A percentile compares a stretch with the other conserved stretches of the same genome.
Evolutionary conservation across 805 yeast genomes (phyloP).

Genomic region (Metschnikowia rubicola): DNA sequence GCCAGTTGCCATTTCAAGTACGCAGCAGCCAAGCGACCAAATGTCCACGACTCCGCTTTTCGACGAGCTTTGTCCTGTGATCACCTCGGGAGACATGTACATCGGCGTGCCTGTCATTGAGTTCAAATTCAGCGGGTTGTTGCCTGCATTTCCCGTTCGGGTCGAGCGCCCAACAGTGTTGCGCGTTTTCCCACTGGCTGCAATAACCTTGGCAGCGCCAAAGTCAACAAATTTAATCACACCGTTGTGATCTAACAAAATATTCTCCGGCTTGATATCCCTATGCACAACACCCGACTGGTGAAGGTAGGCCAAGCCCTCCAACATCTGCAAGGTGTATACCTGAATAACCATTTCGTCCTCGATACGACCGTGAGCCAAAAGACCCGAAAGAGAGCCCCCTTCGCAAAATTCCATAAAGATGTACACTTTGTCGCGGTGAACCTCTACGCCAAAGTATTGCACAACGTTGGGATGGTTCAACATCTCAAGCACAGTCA

Average conservation of each 20-base stretch:
- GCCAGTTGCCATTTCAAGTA: conserved; percentile 95
- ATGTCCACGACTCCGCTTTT: conserved; percentile 73
- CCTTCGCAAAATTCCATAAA: conserved; percentile 98
- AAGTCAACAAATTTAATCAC: conserved; percentile 94
- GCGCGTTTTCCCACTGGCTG: conserved; percentile 51
- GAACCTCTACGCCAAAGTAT: conserved; percentile 96
- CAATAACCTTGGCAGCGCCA: conserved; percentile 93
- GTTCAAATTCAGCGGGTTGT: conserved; percentile 29
- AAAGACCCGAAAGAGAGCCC: conserved; percentile 80
- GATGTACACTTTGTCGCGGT: conserved; percentile 88
- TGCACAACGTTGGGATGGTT: conserved; percentile 96
- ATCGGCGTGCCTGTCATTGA: conserved; percentile 91
- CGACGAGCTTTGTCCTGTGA: conserved; percentile 68
- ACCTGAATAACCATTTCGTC: conserved; percentile 91
- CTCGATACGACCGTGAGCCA: conserved; percentile 91
- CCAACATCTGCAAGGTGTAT: conserved; percentile 87
- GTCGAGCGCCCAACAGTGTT: conserved; percentile 10
- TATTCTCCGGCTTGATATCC: conserved; percentile 94
- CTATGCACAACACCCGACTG: conserved; percentile 95
- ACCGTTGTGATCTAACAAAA: conserved; percentile 84
- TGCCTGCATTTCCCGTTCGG: conserved; percentile 4
- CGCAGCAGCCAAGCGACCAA: conserved; percentile 97
- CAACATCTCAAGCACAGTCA: conserved; percentile 92
- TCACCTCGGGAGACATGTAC: conserved; percentile 98
- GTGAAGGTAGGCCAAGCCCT: conserved; percentile 92